Percentiles rank a stretch among this genome's conserved stretches.
Conservation (phyloP, 164 flowering plant genomes). For the Piper betle region DNA sequence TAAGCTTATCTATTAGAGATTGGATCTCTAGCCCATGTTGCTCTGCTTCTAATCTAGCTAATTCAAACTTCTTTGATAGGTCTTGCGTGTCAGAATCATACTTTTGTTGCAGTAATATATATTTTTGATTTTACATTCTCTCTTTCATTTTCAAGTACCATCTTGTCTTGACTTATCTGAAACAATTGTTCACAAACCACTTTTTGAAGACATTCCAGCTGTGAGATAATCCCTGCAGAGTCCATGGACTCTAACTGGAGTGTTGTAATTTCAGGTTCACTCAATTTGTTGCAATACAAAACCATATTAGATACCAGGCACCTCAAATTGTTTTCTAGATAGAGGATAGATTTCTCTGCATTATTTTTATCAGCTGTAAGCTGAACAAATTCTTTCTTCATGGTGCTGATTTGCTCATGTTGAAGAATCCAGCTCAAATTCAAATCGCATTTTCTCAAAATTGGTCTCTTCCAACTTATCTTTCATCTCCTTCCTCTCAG, state of each 20-base stretch:
- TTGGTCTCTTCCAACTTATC: slow-evolving; percentile 30
- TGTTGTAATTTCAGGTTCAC: slow-evolving; percentile 10
- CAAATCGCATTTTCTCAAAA: slow-evolving; percentile 28
- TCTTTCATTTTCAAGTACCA: slow-evolving; percentile 22
- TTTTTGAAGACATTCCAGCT: slow-evolving; percentile 41
- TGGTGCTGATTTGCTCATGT: slow-evolving; percentile 32
- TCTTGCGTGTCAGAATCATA: slow-evolving; percentile 18
- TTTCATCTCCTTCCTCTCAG: slow-evolving; percentile 37
- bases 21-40: slow-evolving; percentile 56
- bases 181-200: slow-evolving; percentile 24
- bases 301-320: slow-evolving; percentile 21
- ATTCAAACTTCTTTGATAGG: slow-evolving; percentile 27
- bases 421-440: slow-evolving; percentile 26
- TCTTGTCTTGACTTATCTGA: slow-evolving; percentile 19
- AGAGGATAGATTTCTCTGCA: slow-evolving; percentile 29
- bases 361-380: slow-evolving; percentile 23
- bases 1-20: slow-evolving; percentile 27
- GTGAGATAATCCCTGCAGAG: slow-evolving; percentile 17
- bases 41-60: slow-evolving; percentile 29
- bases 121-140: slow-evolving; percentile 12
- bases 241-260: slow-evolving; percentile 19
- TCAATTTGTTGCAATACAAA: slow-evolving; percentile 16
- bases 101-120: slow-evolving; percentile 2
- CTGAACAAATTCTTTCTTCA: slow-evolving; percentile 26
- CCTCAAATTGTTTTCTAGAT: slow-evolving; percentile 32